Conservation (phyloP, 805 yeast species). For the Grigorovia transvaalensis region DNA sequence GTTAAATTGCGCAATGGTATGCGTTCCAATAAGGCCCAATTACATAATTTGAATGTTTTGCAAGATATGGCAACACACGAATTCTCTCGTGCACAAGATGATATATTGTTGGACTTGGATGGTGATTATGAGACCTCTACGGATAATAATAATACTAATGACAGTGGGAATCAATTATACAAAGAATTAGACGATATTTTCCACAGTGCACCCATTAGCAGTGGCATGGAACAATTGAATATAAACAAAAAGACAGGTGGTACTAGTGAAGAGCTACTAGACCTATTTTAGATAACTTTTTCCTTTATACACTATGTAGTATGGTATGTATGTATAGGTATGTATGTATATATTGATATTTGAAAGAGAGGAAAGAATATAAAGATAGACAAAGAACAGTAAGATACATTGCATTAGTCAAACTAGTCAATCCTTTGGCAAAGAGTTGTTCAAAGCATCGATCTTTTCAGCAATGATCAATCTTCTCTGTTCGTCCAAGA, state of each 20-base stretch:
- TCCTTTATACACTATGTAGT: neutral
- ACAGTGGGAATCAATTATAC: slow-evolving; percentile 33
- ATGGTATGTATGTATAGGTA: too few species aligned
- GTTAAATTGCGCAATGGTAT: slow-evolving; percentile 11
- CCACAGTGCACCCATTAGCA: neutral
- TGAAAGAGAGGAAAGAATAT: neutral
- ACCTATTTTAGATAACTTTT: slow-evolving; percentile 15
- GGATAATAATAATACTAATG: slow-evolving; percentile 15
- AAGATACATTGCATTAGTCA: too few species aligned
- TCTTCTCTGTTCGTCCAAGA: slow-evolving; percentile 61
- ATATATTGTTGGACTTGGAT: slow-evolving; percentile 78
- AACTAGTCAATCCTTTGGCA: neutral
- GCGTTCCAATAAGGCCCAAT: slow-evolving; percentile 30
- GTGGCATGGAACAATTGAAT: neutral
- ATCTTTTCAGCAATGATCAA: slow-evolving; percentile 49
- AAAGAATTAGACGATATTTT: slow-evolving; percentile 71
- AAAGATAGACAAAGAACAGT: neutral
- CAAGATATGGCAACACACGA: slow-evolving; percentile 69
- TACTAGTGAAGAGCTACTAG: slow-evolving; percentile 23
- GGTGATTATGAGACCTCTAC: slow-evolving; percentile 38
- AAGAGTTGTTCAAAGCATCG: slow-evolving; percentile 26
- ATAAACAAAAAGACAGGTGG: slow-evolving; percentile 28
- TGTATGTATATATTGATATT: too few species aligned
- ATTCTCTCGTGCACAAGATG: slow-evolving; percentile 55
- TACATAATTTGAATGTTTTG: slow-evolving; percentile 65